phyloP scores from a whole-genome alignment of 108 stramenopile species.

The Nitzschia sp. region DNA sequence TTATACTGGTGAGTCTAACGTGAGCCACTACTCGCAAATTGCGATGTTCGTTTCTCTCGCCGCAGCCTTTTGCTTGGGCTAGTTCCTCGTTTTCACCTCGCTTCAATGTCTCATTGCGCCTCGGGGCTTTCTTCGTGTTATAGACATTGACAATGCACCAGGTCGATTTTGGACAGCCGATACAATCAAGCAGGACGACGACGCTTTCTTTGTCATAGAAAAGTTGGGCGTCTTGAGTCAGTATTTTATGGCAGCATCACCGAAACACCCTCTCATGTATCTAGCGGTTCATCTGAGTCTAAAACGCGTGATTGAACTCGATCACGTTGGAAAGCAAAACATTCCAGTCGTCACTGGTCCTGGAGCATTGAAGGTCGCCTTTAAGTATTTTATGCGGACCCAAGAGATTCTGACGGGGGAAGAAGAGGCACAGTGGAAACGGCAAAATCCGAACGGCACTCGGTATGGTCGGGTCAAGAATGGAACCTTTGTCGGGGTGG shows the following conservation, averaged over 20 bases:
- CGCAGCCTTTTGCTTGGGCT: too few relatives aligned
- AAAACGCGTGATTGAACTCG: constrained; percentile 16
- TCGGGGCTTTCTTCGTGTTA: too few relatives aligned
- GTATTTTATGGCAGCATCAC: constrained; percentile 66
- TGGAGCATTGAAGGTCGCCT: constrained; percentile 25
- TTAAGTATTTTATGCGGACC: constrained; percentile 35
- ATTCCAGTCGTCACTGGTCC: constrained; percentile 39
- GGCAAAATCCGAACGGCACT: constrained; percentile 2
- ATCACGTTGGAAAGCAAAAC: constrained; percentile 27
- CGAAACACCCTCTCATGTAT: constrained; percentile 48
- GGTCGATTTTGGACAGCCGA: constrained; percentile 19
- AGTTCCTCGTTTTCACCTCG: too few relatives aligned
- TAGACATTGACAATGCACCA: constrained; percentile 62
- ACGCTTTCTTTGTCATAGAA: constrained; percentile 67
- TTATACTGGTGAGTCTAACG: constrained; percentile 35
- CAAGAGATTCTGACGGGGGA: constrained; percentile 8
- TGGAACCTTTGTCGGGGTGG: constrained; percentile 13
- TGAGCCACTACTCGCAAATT: constrained; percentile 47
- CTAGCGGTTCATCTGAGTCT: constrained; percentile 19
- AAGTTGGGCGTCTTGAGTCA: constrained; percentile 47
- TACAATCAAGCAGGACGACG: constrained; percentile 43
- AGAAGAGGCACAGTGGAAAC: not conserved
- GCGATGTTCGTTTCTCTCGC: constrained; percentile 7
- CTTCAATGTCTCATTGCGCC: too few relatives aligned
- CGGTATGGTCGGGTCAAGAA: constrained; percentile 15